Conservation (phyloP, 2,329 filamentous ascomycete genomes). For the Coleophoma cylindrospora region DNA sequence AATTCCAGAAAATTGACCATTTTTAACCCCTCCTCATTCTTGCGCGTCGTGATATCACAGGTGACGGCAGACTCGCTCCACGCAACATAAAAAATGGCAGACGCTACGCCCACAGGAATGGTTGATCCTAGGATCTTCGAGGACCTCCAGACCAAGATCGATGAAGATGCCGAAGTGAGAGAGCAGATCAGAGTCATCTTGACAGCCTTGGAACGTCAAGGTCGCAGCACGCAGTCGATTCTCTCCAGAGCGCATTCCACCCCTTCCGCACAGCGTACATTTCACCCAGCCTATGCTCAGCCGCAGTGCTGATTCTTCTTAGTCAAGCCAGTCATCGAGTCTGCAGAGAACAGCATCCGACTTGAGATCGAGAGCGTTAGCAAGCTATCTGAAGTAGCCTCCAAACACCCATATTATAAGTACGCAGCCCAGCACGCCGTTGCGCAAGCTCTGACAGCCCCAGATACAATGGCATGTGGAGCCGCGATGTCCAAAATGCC, state of each 20-base stretch:
- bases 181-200: conserved; percentile 81
- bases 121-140: conserved; percentile 75
- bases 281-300: neutral
- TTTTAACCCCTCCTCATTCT: neutral
- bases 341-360: conserved; percentile 65
- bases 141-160: conserved; percentile 81
- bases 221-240: conserved; percentile 73
- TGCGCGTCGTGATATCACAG: neutral
- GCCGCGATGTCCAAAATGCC: conserved; percentile 77
- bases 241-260: conserved; percentile 90
- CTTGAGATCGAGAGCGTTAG: conserved; percentile 67
- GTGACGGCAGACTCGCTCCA: neutral
- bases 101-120: conserved; percentile 13
- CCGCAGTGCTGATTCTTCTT: conserved; percentile 7
- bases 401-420: conserved; percentile 94
- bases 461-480: conserved; percentile 81
- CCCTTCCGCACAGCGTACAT: conserved; percentile 56
- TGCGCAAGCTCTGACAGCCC: conserved; percentile 3
- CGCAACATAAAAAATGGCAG: conserved; percentile 9
- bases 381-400: conserved; percentile 68
- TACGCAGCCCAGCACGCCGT: conserved; percentile 31
- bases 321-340: conserved; percentile 66
- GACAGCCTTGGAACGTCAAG: conserved; percentile 77
- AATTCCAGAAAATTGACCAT: too few relatives aligned
- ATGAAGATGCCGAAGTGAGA: conserved; percentile 76